Evolutionary conservation across 2,329 filamentous ascomycete genomes (phyloP).

Genomic region (Nemania diffusa): DNA sequence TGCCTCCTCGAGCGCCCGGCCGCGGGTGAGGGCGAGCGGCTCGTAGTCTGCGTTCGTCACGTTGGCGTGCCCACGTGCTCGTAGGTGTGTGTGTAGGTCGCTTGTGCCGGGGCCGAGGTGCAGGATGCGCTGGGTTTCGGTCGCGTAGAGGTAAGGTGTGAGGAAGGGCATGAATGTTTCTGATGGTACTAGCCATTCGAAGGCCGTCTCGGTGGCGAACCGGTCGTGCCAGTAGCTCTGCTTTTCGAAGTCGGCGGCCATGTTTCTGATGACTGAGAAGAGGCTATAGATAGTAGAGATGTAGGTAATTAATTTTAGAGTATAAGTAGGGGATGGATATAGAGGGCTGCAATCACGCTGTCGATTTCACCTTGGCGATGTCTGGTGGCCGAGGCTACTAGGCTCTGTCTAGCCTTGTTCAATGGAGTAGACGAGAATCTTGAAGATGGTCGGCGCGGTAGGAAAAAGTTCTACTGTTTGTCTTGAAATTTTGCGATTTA

Average conservation of each 20-base stretch:
- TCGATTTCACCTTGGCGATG: constrained; percentile 1
- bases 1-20: constrained; percentile 53
- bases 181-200: constrained; percentile 61
- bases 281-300: not conserved
- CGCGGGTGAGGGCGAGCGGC: constrained; percentile 58
- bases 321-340: not conserved
- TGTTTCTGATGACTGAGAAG: constrained; percentile 4
- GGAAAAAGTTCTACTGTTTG: not conserved
- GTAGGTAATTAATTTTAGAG: no score
- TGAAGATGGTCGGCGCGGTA: not conserved
- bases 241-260: constrained; percentile 57
- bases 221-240: constrained; percentile 62
- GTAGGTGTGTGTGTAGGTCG: constrained; percentile 61
- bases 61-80: constrained; percentile 53
- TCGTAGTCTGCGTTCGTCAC: constrained; percentile 63
- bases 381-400: constrained; percentile 22
- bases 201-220: constrained; percentile 57
- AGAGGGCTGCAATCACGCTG: not conserved
- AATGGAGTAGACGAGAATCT: not conserved
- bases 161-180: constrained; percentile 54
- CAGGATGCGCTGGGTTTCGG: constrained; percentile 50
- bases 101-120: constrained; percentile 63
- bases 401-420: not conserved
- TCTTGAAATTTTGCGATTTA: constrained; percentile 10
- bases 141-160: constrained; percentile 51